Base-by-base conservation (phyloP, 371 early-diverging fungal species). In the Apophysomyces sp. region DNA sequence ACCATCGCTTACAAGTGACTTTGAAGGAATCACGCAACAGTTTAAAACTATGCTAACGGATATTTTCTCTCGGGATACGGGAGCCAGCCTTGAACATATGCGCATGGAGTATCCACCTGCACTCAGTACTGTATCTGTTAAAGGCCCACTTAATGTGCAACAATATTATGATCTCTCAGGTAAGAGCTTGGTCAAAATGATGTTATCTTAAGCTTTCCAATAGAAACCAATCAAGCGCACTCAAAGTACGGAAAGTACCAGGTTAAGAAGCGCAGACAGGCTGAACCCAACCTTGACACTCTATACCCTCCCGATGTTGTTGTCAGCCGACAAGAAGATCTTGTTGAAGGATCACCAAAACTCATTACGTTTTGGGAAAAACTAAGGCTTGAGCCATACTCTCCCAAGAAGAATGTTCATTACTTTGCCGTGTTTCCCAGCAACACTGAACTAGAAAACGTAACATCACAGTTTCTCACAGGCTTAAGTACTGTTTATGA, bases 191-290 rank as follows among this genome's bases (percentile, higher is more conserved):
- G n/a, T 18, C 26, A 3, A 7, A 28, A 16, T 44, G 49, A 21
- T 21, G 21, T 44, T 44, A 4, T 9, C 13, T 21, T 44, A 44
- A 44, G 49, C 49, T 21, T 13, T n/a, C 49, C 67, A 13, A 60
- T 55, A 65, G 86, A 86, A 63, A 72, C 76, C 1, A 84, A 77
- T 40, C 85, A 81, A 71, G 77, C 79, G 27, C 84, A 84, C n/a
- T 78, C 82, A 16, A 86, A 86, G 60, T 86, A 86, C 54, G 85
- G 86, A 8, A 86, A 86, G 65, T 86, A 82, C 55, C 84, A 83
- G 65, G 84, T 86, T 11, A 84, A 84, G 39, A 85, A 85, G 60
- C 76, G 81, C 36, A 72, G 83, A 34, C 83, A 84, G 0, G 81
- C 80, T 0, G 86, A 86, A 39, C 85, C 86, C 0, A 78, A 81